Percentiles rank a stretch among this genome's conserved stretches.
phyloP scores from a whole-genome alignment of 1,284 basidiomycete genomes.

The Ustilago loliicola region DNA sequence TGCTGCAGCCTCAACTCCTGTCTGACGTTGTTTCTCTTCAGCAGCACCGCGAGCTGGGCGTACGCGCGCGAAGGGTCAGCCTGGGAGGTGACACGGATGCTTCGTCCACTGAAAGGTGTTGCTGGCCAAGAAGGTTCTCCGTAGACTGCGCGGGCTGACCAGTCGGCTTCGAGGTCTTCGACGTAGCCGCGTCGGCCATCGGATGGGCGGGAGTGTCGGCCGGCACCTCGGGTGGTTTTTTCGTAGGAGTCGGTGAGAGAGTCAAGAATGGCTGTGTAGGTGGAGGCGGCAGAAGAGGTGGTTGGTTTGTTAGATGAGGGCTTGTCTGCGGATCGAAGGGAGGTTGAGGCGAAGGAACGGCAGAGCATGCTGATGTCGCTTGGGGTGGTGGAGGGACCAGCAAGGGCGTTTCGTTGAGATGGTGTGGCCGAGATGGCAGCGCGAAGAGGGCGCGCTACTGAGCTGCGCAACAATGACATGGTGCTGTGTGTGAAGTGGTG shows the following conservation, averaged over 20 bases:
- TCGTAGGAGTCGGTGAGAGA: conserved; percentile 35
- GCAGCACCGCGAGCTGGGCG: conserved; percentile 36
- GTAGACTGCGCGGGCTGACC: conserved; percentile 35
- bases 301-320: conserved; percentile 3
- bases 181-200: conserved; percentile 40
- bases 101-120: conserved; percentile 42
- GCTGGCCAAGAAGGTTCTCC: conserved; percentile 49
- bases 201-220: conserved; percentile 27
- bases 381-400: conserved; percentile 15
- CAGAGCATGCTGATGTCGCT: conserved; percentile 33
- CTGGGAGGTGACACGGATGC: conserved; percentile 32
- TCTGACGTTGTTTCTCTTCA: conserved; percentile 61
- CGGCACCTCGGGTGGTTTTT: conserved; percentile 22
- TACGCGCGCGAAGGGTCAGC: conserved; percentile 47
- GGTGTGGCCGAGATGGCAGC: conserved; percentile 7
- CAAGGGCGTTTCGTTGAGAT: conserved; percentile 8
- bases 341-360: conserved; percentile 44
- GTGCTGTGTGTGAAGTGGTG: conserved; percentile 2
- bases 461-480: conserved; percentile 28
- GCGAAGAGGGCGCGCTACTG: conserved; percentile 27
- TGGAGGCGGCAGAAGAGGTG: conserved; percentile 27
- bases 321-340: conserved; percentile 19
- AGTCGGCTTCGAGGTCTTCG: conserved; percentile 47
- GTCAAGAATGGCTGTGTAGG: conserved; percentile 46
- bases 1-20: conserved; percentile 63